A percentile compares a stretch with the other conserved stretches of the same genome.
phyloP scores from a whole-genome alignment of 345 rosid species.

The Gossypium ekmanianum region DNA sequence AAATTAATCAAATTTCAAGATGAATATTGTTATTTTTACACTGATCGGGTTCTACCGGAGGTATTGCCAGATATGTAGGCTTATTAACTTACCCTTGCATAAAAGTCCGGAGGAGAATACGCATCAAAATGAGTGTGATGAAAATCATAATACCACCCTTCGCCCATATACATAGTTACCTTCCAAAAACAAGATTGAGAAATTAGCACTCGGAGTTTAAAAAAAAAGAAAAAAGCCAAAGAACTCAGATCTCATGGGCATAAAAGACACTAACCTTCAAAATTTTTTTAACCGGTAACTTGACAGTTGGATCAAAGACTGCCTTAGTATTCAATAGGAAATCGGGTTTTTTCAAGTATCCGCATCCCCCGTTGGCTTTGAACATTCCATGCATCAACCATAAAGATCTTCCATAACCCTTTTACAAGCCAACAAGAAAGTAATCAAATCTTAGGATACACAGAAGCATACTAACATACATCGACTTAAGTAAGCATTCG shows the following conservation, averaged over 20 bases:
- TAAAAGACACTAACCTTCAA: slow-evolving; percentile 52
- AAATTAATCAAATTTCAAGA: neutral
- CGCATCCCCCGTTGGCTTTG: slow-evolving; percentile 88
- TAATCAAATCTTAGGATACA: neutral
- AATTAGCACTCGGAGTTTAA: neutral
- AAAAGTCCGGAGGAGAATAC: slow-evolving; percentile 49
- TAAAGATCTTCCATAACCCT: slow-evolving; percentile 81
- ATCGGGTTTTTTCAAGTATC: slow-evolving; percentile 78
- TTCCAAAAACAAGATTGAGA: slow-evolving; percentile 16
- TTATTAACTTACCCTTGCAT: slow-evolving; percentile 53
- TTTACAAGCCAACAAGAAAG: neutral
- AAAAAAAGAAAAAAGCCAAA: neutral
- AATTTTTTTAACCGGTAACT: slow-evolving; percentile 46
- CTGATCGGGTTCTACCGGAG: neutral
- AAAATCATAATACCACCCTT: slow-evolving; percentile 82
- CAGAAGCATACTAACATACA: neutral
- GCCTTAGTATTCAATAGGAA: slow-evolving; percentile 45
- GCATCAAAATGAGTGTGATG: slow-evolving; percentile 56
- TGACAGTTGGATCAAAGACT: slow-evolving; percentile 58
- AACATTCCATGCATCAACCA: slow-evolving; percentile 99
- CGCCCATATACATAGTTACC: slow-evolving; percentile 86
- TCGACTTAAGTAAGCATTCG: neutral
- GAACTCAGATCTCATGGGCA: neutral
- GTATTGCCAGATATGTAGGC: neutral
- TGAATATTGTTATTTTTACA: neutral